phyloP scores from a whole-genome alignment of 768 basidiomycete species.

The Podaxis sp. region DNA sequence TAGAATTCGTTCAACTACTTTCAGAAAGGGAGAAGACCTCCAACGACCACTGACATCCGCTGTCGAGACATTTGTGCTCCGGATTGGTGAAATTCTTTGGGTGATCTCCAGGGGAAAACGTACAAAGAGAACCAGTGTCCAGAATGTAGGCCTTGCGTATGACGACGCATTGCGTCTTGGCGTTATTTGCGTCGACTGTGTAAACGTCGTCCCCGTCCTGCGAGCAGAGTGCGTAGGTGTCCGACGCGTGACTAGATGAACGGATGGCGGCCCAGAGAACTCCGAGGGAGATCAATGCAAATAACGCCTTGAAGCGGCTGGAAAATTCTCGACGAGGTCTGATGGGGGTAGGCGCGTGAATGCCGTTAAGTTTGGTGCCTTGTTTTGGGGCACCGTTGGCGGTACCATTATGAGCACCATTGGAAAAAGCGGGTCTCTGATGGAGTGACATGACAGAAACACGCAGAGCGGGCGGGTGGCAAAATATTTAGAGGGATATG shows the following conservation, averaged over 20 bases:
- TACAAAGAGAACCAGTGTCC: constrained; percentile 57
- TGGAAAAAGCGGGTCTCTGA: background rate
- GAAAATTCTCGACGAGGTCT: background rate
- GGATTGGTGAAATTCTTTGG: background rate
- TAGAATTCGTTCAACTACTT: constrained; percentile 19
- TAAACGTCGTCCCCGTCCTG: constrained; percentile 51
- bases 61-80: constrained; percentile 18
- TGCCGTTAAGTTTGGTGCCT: background rate
- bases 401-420: background rate
- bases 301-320: background rate
- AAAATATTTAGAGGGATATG: background rate
- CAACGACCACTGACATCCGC: constrained; percentile 43
- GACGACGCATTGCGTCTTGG: constrained; percentile 62
- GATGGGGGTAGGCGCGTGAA: background rate
- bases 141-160: constrained; percentile 49
- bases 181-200: constrained; percentile 57
- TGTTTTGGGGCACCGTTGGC: background rate
- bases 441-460: background rate
- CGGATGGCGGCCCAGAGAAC: background rate
- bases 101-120: constrained; percentile 20
- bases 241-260: background rate
- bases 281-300: background rate
- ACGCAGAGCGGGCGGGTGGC: no score
- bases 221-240: constrained; percentile 63
- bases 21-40: constrained; percentile 24